Base-by-base conservation (phyloP, 78 protist genomes). In the Dictyostelium citrinum region DNA sequence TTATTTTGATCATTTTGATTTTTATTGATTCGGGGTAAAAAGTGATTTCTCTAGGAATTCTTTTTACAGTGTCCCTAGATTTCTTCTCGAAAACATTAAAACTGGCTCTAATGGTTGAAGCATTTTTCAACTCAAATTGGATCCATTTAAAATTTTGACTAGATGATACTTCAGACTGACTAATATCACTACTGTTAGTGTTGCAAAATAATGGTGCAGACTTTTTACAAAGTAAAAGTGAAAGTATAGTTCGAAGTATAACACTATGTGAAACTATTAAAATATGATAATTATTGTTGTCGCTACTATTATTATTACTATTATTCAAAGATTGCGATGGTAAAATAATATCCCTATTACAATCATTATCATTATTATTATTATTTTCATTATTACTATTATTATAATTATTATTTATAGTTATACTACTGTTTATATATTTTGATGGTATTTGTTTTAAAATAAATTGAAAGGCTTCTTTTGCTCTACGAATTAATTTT, bases 391-490 rank as follows among this genome's bases (percentile, higher is more conserved):
- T 78, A 49, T 49, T 49, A 49, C 16, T 49, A 16, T 49, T 16
- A 16, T 49, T 49, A 49, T 49, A 20, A 20, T 55, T 20, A 20
- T 29, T 43, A 43, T 43, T 43, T 43, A 43, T 43, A 5, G 9
- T 6, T 6, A 55, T 55, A 27, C 80, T 20, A 70, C 43, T 35
- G 11, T 43, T 61, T 49, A 88, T 29, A 68, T 45, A 78, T 78
- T 78, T 88, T 16, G 70, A 37, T 9, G 93, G 93, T 10, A 88
- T 39, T 79, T 88, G 93, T 78, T 68, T 76, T 17, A 88, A 35
- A 49, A 88, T 78, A 29, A 78, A 88, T 78, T 88, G 93, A 78
- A 88, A 88, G 1, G 93, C 93, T 22, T 88, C 93, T 78, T 88
- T 88, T 24, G 93, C 93, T 14, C 93, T 45, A 27, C 61, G 49